These are phyloP conservation scores for Tilletia caries DNA, from an alignment of 1,284 basidiomycete genomes.

Conservation along the genomic window DNA sequence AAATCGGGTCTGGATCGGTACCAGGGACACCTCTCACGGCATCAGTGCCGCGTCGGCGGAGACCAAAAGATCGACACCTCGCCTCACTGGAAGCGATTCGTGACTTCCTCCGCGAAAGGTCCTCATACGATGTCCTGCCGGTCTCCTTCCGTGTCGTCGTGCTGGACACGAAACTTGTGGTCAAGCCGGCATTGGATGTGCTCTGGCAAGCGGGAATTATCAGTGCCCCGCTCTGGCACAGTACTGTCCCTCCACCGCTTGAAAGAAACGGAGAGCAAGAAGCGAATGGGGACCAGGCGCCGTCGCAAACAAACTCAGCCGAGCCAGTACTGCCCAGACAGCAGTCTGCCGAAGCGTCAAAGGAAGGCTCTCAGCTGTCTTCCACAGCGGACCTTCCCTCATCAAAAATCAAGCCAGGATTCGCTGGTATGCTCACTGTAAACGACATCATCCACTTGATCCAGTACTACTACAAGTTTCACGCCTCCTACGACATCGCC, in stretches of 20 bases:
- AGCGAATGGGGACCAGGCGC: background rate
- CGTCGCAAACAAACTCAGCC: background rate
- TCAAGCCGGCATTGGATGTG: slow-evolving; percentile 50
- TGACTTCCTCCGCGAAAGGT: slow-evolving; percentile 75
- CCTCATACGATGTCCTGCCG: slow-evolving; percentile 90
- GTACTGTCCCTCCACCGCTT: slow-evolving; percentile 22
- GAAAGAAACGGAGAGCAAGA: background rate
- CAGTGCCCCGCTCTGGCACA: slow-evolving; percentile 84
- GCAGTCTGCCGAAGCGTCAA: background rate
- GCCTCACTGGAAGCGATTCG: slow-evolving; percentile 69
- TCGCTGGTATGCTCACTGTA: slow-evolving; percentile 52
- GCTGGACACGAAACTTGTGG: slow-evolving; percentile 64
- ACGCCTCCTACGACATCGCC: slow-evolving; percentile 70
- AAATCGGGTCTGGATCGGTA: background rate
- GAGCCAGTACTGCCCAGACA: background rate
- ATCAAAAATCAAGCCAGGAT: slow-evolving; percentile 31
- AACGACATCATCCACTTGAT: slow-evolving; percentile 53
- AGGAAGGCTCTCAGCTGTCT: background rate
- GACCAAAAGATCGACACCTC: background rate
- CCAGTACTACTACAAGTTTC: slow-evolving; percentile 49
- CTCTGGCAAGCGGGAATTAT: slow-evolving; percentile 67
- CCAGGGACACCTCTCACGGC: background rate
- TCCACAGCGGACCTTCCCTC: slow-evolving; percentile 23
- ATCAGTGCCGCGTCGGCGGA: background rate
- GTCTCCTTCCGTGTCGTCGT: slow-evolving; percentile 95